Evolutionary conservation across 805 yeast genomes (phyloP), one percentile per base, ranked within the genome.

Genomic region (Myxozyma kluyveri): DNA sequence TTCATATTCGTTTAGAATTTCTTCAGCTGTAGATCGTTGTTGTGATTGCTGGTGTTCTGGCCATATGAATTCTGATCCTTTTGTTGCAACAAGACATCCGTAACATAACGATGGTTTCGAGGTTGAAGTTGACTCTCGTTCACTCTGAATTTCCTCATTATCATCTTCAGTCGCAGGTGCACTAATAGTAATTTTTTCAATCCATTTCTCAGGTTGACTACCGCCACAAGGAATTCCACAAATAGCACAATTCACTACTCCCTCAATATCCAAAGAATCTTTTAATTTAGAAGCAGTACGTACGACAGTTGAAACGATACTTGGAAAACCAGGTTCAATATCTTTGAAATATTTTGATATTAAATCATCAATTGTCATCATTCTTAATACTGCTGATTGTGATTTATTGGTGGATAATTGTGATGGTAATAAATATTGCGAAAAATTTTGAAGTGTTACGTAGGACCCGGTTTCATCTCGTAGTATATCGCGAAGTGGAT

Each of bases 301-400:
- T 12, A 89, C 89, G 19, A 91, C 97, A 0, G 98, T 90, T 0
- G 96, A 85, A 2, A 90, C 89, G 1, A 91, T 86, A 50, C 91
- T 87, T 0, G 96, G 89, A 64, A 89, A 89, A 14, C 82, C 89
- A 4, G 75, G 75, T 63, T 88, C 96, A 22, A 90, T 80, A 31
- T 75, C 74, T 27, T 72, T 75, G 61, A 88, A 88, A 67, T 91
- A 91, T 45, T 81, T 78, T 24, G 80, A 73, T 1, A 89, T 82
- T 45, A 91, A 75, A 63, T 88, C 95, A 61, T 86, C 84, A 18
- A 91, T 83, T 1, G 96, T 86, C 76, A 84, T 86, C 60, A 83
- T 82, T 65, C 82, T 86, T 17, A 82, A 76, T 50, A 82, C 77
- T 27, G 72, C 72, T 4, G 70, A 72, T n/a, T n/a, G n/a, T n/a